These are phyloP conservation scores for Amborella trichopoda DNA, from an alignment of 164 flowering plant species.

Conservation along the genomic window DNA sequence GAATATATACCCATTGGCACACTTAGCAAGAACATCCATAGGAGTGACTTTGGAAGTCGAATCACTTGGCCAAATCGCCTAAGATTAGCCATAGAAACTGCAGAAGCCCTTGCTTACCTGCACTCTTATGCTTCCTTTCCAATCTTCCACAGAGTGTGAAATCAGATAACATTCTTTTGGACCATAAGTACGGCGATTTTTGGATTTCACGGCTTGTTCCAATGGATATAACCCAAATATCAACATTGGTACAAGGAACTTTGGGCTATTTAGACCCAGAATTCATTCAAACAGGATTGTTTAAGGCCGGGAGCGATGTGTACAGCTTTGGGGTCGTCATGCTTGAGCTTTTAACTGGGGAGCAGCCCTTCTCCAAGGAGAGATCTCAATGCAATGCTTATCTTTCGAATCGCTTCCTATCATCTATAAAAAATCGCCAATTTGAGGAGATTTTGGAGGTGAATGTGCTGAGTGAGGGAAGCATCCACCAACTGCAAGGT, in stretches of 20 bases:
- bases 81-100: conserved; percentile 1
- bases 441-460: conserved; percentile 28
- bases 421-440: conserved; percentile 18
- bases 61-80: not conserved
- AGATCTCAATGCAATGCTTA: conserved; percentile 33
- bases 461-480: conserved; percentile 26
- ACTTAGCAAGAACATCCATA: conserved; percentile 3
- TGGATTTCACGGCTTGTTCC: conserved; percentile 21
- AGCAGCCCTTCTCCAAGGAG: conserved; percentile 43
- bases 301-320: conserved; percentile 71
- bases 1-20: conserved; percentile 4
- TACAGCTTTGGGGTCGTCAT: conserved; percentile 65
- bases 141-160: conserved; percentile 3
- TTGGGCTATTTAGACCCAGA: conserved; percentile 25
- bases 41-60: not conserved
- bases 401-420: conserved; percentile 37
- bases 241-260: conserved; percentile 20
- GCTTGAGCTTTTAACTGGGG: conserved; percentile 53
- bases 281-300: conserved; percentile 22
- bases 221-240: conserved; percentile 12
- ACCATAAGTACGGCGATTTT: conserved; percentile 24
- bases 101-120: conserved; percentile 3
- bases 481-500: conserved; percentile 11
- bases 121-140: conserved; percentile 4
- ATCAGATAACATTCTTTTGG: conserved; percentile 3